phyloP scores from a whole-genome alignment of 148 eudicot genomes.

The Rhododendron molle region DNA sequence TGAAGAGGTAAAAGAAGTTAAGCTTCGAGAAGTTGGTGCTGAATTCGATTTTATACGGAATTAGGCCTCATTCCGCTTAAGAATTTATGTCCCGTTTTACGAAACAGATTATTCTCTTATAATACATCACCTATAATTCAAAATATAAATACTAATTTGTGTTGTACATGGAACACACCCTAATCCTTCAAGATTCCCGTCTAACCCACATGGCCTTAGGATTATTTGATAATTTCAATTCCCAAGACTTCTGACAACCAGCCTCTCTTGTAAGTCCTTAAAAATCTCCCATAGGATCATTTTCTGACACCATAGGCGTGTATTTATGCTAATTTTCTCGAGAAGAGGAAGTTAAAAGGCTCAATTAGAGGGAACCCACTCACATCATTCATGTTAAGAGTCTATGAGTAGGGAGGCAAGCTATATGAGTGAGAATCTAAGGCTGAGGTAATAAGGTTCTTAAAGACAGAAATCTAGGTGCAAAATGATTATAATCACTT shows the following conservation, averaged over 20 bases:
- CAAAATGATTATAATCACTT: not conserved
- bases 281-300: not conserved
- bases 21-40: not conserved
- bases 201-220: not conserved
- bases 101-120: too few relatives aligned
- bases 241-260: not conserved
- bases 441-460: too few relatives aligned
- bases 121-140: too few relatives aligned
- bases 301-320: not conserved
- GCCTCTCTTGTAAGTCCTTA: not conserved
- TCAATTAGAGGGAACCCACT: not conserved
- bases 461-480: not conserved
- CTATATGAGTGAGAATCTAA: too few relatives aligned
- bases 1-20: not conserved
- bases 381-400: not conserved
- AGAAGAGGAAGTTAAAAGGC: not conserved
- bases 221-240: not conserved
- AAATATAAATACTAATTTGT: too few relatives aligned
- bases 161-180: too few relatives aligned
- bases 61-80: too few relatives aligned
- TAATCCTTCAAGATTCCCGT: not conserved
- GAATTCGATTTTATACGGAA: not conserved
- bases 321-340: not conserved
- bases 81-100: too few relatives aligned
- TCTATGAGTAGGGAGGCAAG: not conserved